Conservation (phyloP, 1,284 basidiomycete genomes). For the Irpex lacteus region DNA sequence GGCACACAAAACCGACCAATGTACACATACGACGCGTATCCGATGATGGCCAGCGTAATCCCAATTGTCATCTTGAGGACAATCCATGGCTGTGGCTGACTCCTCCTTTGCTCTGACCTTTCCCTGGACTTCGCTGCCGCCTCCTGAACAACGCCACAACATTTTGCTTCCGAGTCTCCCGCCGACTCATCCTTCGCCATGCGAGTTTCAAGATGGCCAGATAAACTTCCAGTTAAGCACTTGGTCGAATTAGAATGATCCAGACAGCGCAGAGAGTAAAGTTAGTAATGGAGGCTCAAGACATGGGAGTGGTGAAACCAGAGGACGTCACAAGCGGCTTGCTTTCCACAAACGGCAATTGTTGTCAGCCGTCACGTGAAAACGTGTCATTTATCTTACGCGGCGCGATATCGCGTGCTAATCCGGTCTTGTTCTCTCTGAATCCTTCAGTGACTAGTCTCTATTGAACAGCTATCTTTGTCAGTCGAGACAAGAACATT, state of each 20-base stretch:
- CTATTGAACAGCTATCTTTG: not conserved
- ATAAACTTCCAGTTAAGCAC: not conserved
- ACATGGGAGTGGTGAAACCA: not conserved
- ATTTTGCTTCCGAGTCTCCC: constrained; percentile 16
- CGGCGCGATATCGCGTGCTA: no score
- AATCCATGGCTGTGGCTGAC: constrained; percentile 60
- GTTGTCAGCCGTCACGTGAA: not conserved
- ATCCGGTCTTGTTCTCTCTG: no score
- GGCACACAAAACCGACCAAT: constrained; percentile 63
- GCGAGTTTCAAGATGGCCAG: not conserved
- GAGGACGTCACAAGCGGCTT: not conserved
- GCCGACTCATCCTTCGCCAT: constrained; percentile 8
- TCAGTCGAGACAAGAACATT: not conserved
- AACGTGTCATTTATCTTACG: no score
- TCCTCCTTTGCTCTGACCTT: constrained; percentile 33
- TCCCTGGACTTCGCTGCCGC: constrained; percentile 35
- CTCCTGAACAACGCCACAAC: constrained; percentile 38
- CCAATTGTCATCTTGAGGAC: constrained; percentile 56
- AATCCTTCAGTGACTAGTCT: not conserved
- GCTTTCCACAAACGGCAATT: not conserved
- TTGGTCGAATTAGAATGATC: not conserved
- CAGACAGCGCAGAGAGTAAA: not conserved
- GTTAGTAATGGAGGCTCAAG: not conserved
- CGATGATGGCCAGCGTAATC: constrained; percentile 52
- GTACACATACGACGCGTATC: constrained; percentile 69